Evolutionary conservation across 768 basidiomycete species (phyloP).

Genomic region (Suillus variegatus): DNA sequence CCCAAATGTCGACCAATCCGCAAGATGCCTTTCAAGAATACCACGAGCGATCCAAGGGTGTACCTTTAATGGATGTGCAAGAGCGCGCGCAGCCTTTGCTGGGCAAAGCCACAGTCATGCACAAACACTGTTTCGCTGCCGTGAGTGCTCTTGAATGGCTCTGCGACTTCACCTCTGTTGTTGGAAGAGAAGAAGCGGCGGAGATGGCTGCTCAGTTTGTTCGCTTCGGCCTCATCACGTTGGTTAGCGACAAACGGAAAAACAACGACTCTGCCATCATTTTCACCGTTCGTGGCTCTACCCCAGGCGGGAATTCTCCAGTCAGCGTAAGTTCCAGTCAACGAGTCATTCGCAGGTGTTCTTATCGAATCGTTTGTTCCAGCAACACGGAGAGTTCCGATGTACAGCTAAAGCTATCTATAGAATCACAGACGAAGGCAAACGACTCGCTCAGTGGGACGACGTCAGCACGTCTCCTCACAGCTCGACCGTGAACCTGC

Average conservation of each 20-base stretch:
- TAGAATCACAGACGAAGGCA: slow-evolving; percentile 90
- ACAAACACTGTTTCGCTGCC: slow-evolving; percentile 83
- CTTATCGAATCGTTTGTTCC: slow-evolving; percentile 20
- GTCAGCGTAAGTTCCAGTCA: slow-evolving; percentile 56
- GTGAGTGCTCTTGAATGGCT: slow-evolving; percentile 94
- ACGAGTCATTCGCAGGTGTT: slow-evolving; percentile 5
- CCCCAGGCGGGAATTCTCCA: slow-evolving; percentile 72
- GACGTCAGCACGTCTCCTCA: slow-evolving; percentile 54
- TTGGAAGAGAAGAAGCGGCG: slow-evolving; percentile 93
- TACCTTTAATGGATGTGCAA: slow-evolving; percentile 66
- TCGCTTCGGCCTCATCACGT: slow-evolving; percentile 84
- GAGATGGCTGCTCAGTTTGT: slow-evolving; percentile 99
- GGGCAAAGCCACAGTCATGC: slow-evolving; percentile 44
- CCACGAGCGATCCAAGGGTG: slow-evolving; percentile 76
- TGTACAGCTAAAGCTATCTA: slow-evolving; percentile 96
- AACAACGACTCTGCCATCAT: slow-evolving; percentile 92
- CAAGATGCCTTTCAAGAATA: slow-evolving; percentile 71
- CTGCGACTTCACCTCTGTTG: slow-evolving; percentile 94
- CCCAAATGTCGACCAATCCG: slow-evolving; percentile 43
- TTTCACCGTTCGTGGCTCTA: slow-evolving; percentile 84
- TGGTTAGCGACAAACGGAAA: slow-evolving; percentile 91
- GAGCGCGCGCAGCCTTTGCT: slow-evolving; percentile 63
- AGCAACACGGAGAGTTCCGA: slow-evolving; percentile 96
- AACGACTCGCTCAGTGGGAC: slow-evolving; percentile 85
- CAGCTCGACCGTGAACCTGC: slow-evolving; percentile 64